Percentiles rank a stretch among this genome's conserved stretches.
Conservation (phyloP, 208 protist species). For the Acanthamoeba castellanii region DNA sequence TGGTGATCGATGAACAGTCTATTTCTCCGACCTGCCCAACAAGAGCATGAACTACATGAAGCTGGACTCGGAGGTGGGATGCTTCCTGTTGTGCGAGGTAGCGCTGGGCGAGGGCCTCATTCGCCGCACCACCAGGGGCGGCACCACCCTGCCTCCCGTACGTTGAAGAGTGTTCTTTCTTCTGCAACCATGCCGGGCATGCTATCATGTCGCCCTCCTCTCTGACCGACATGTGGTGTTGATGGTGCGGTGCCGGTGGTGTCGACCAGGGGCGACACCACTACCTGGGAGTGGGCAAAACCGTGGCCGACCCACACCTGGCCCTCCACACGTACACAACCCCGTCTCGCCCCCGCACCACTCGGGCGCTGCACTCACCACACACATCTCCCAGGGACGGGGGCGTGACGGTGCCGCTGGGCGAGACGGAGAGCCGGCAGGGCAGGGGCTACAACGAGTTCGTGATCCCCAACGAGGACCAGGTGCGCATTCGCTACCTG, state of each 20-base stretch:
- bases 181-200: background rate
- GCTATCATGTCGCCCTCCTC: background rate
- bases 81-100: conserved; percentile 38
- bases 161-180: background rate
- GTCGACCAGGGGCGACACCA: background rate
- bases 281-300: background rate
- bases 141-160: background rate
- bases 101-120: background rate
- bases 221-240: background rate
- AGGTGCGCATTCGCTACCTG: conserved; percentile 26
- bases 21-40: conserved; percentile 9
- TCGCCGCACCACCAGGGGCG: background rate
- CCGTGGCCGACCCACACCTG: background rate
- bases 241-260: background rate
- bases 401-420: background rate
- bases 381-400: background rate
- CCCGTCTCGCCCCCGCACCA: no score
- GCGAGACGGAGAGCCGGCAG: background rate
- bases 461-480: conserved; percentile 14
- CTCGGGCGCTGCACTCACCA: background rate
- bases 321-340: background rate
- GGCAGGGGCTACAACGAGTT: background rate
- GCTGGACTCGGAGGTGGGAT: background rate
- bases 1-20: background rate
- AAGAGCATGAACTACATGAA: background rate